These are phyloP conservation scores for Stephanodiscus minutulus DNA, from an alignment of 108 stramenopile genomes.

Conservation along the genomic window DNA sequence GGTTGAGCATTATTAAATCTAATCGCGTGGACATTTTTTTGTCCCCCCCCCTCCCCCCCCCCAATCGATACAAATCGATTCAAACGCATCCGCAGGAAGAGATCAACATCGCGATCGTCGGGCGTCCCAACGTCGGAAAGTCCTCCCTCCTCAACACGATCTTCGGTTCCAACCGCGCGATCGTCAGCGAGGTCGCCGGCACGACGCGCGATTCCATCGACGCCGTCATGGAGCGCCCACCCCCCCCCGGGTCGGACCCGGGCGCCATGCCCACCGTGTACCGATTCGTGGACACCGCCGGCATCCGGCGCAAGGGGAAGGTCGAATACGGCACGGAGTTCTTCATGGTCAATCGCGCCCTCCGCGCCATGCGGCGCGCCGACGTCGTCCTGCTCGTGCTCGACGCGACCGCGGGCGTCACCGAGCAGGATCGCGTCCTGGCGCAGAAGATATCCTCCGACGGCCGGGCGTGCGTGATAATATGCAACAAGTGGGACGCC, in stretches of 20 bases:
- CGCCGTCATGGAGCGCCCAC: slow-evolving; percentile 89
- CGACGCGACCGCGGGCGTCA: slow-evolving; percentile 95
- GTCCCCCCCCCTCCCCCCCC: not conserved
- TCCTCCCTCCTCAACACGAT: slow-evolving; percentile 89
- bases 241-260: slow-evolving; percentile 51
- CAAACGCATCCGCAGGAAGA: slow-evolving; percentile 53
- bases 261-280: slow-evolving; percentile 75
- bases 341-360: slow-evolving; percentile 97
- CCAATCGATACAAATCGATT: too few relatives aligned
- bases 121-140: slow-evolving; percentile 98
- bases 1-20: not conserved
- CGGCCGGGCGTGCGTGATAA: slow-evolving; percentile 95
- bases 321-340: slow-evolving; percentile 95
- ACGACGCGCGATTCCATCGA: slow-evolving; percentile 98
- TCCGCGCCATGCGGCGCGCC: slow-evolving; percentile 93
- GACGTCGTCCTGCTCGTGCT: slow-evolving; percentile 94
- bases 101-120: slow-evolving; percentile 95
- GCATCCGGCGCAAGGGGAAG: slow-evolving; percentile 95
- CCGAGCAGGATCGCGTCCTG: slow-evolving; percentile 93
- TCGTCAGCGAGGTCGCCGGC: slow-evolving; percentile 95
- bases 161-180: slow-evolving; percentile 88
- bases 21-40: not conserved
- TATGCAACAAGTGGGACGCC: slow-evolving; percentile 98
- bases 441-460: slow-evolving; percentile 93
- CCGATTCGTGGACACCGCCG: slow-evolving; percentile 97